Base-by-base conservation (phyloP, 495 filamentous ascomycete genomes). In the Acidomyces sp. region DNA sequence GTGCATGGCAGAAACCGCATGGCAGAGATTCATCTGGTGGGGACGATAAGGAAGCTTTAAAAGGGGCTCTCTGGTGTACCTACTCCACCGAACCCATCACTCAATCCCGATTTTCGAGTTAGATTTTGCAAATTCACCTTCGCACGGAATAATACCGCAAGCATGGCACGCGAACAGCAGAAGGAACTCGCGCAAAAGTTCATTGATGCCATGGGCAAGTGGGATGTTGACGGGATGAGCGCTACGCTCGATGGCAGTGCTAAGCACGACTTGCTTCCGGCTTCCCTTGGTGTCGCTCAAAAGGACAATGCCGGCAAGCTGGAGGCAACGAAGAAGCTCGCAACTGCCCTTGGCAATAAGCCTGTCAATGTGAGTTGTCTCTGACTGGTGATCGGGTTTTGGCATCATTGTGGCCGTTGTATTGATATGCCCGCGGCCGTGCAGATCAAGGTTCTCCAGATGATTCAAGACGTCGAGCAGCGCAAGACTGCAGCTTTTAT, bases 241-340 rank as follows among this genome's bases (percentile, higher is more conserved):
- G 6, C 41, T 17, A 38, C 34, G 6, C 25, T 44, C 13, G 34
- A 21, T 25, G 5, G 6, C 7, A 34, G 24, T 17, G 41, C 41
- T 3, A 44, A 44, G 41, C 41, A 44, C 17, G 41, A 44, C 34
- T 34, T 44, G 11, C 41, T 44, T 18, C 41, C 41, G 4, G 32
- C 41, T 4, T 44, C 41, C 11, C 41, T 44, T 12, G 41, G 41
- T 21, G 41, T 44, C 9, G 23, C 22, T 11, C 34, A 37, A 18
- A 44, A 44, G 41, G 41, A 44, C 33, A 44, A 44, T 27, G 34
- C 41, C 18, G 41, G 41, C 41, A 44, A 44, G 41, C 3, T 38
- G 24, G 41, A 44, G 32, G 34, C 38, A 21, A 44, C 34, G 4
- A 44, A 44, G 41, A 44, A 44, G 41, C 10, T 44, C 5, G 41